Evolutionary conservation across 495 filamentous ascomycete genomes (phyloP).

Genomic region (Beverwykella pulmonaria): DNA sequence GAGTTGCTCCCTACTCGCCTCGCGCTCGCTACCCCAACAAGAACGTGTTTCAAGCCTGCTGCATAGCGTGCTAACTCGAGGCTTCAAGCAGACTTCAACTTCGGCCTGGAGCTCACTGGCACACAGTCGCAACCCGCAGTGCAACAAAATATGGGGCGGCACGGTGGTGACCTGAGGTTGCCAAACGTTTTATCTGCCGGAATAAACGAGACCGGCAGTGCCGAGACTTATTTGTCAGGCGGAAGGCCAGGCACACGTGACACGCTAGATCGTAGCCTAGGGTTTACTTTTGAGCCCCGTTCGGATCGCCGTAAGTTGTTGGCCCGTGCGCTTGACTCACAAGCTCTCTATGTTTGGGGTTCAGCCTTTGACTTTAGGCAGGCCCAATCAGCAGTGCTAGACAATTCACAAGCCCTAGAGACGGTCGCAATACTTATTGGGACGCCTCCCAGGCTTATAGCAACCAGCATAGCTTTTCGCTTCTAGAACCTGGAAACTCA

Average conservation of each 20-base stretch:
- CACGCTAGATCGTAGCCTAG: neutral
- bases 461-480: slow-evolving; percentile 11
- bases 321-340: slow-evolving; percentile 4
- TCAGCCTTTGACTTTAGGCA: slow-evolving; percentile 30
- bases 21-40: neutral
- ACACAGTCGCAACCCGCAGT: slow-evolving; percentile 18
- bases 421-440: neutral
- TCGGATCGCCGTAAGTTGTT: neutral
- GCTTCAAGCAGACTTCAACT: slow-evolving; percentile 29
- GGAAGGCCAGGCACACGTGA: neutral
- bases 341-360: slow-evolving; percentile 12
- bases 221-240: slow-evolving; percentile 6
- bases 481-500: slow-evolving; percentile 21
- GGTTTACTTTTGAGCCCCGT: neutral
- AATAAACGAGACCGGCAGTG: neutral
- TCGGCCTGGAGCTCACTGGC: slow-evolving; percentile 26
- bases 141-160: slow-evolving; percentile 6
- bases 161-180: slow-evolving; percentile 13
- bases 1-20: slow-evolving; percentile 10
- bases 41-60: neutral
- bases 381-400: slow-evolving; percentile 4
- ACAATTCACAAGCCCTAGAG: slow-evolving; percentile 5
- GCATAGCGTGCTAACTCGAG: slow-evolving; percentile 23
- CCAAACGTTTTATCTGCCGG: slow-evolving; percentile 4
- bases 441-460: neutral